Percentiles rank a stretch among this genome's conserved stretches.
Evolutionary conservation across 306 rosid species (phyloP).

Genomic region (Vachellia pachyceras): DNA sequence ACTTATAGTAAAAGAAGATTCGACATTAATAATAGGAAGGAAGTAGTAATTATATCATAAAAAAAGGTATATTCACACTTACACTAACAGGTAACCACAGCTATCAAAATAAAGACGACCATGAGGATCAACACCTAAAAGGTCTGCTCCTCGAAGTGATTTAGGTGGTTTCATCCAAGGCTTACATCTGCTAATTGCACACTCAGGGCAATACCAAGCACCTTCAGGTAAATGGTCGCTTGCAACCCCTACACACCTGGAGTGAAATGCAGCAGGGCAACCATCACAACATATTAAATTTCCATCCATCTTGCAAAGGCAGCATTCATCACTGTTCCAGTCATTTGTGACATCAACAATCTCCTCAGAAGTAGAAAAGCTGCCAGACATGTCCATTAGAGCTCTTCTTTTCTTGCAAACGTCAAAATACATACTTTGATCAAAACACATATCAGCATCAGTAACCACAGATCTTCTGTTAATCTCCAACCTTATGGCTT

Average conservation of each 20-base stretch:
- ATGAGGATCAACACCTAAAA: constrained; percentile 81
- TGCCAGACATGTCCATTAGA: constrained; percentile 56
- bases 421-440: constrained; percentile 64
- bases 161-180: constrained; percentile 72
- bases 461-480: constrained; percentile 80
- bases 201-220: constrained; percentile 99
- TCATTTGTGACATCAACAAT: constrained; percentile 66
- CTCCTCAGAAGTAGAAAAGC: constrained; percentile 61
- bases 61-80: constrained; percentile 53
- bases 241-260: constrained; percentile 82
- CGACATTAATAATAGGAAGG: constrained; percentile 28
- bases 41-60: constrained; percentile 26
- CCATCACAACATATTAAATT: constrained; percentile 98
- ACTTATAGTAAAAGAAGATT: constrained; percentile 6
- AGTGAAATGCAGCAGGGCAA: constrained; percentile 98
- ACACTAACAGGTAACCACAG: constrained; percentile 93
- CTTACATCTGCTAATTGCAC: constrained; percentile 64
- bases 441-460: constrained; percentile 67
- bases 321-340: constrained; percentile 95
- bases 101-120: constrained; percentile 82
- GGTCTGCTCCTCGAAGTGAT: constrained; percentile 90
- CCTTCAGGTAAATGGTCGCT: constrained; percentile 87
- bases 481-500: constrained; percentile 83
- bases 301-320: constrained; percentile 98
- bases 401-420: constrained; percentile 69